phyloP scores from a whole-genome alignment of 2,329 filamentous ascomycete genomes.

The Epichloe sibirici region DNA sequence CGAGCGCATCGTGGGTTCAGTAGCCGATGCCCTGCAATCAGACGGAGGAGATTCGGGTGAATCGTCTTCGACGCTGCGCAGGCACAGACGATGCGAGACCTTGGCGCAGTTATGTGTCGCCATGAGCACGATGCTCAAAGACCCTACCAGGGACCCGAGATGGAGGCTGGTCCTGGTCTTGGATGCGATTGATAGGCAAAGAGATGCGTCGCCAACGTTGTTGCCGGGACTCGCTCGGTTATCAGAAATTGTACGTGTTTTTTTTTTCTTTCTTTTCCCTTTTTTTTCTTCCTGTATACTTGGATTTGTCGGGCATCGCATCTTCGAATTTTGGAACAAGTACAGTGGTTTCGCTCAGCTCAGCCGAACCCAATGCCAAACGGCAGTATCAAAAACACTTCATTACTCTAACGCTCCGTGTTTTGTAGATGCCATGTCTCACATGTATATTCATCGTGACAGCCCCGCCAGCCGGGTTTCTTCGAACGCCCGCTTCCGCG shows the following conservation, averaged over 20 bases:
- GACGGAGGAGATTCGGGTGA: conserved; percentile 15
- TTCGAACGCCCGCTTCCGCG: conserved; percentile 58
- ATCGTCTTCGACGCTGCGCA: neutral
- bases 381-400: too few species aligned
- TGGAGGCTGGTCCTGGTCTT: conserved; percentile 70
- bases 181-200: conserved; percentile 75
- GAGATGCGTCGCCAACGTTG: conserved; percentile 67
- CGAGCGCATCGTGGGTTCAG: conserved; percentile 53
- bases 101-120: conserved; percentile 65
- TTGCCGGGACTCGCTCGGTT: conserved; percentile 71
- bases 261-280: neutral
- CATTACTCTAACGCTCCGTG: neutral
- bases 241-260: conserved; percentile 58
- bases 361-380: too few species aligned
- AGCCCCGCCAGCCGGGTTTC: conserved; percentile 53
- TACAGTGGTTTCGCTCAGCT: too few species aligned
- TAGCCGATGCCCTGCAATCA: conserved; percentile 39
- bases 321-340: too few species aligned
- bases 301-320: neutral
- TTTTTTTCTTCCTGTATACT: neutral
- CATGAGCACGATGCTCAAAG: conserved; percentile 50
- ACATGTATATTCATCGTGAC: conserved; percentile 68
- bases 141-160: conserved; percentile 22
- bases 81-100: conserved; percentile 56
- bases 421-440: conserved; percentile 59